Base-by-base conservation (phyloP, 2,329 filamentous ascomycete genomes). In the Metarhizium rileyi region DNA sequence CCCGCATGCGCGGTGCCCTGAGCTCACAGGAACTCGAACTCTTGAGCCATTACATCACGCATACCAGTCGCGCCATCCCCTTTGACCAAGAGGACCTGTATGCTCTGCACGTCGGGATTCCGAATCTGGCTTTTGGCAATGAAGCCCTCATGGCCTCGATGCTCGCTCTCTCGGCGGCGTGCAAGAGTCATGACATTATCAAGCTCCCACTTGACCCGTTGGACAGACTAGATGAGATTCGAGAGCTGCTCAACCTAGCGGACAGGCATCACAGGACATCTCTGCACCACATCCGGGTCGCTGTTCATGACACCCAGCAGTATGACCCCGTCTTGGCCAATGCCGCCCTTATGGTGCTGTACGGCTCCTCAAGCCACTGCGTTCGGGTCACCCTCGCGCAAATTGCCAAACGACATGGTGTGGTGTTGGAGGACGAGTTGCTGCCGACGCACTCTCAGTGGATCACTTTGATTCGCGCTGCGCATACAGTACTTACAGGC, bases 301-400 rank as follows among this genome's bases (percentile, higher is more conserved):
- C 61, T 0, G 63, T 71, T 3, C 51, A 52, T 0, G 55, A 59
- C 2, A 50, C 56, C 3, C 57, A 62, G 12, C 56, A 61, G 1
- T 70, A 68, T 18, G 55, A 54, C 2, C 52, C 52, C 3, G 54
- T 59, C 3, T 38, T 59, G 2, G 53, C 56, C 0, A 57, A 70
- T 46, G 67, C 68, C 0, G 63, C 69, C 0, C 52, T 72, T 9
- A 72, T 72, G 69, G 67, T 67, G 3, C 59, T 72, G 23, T 71
- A 70, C 18, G 66, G 61, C 0, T 67, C 64, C 0, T 66, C 63
- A 0, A 70, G 61, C 35, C 69, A 72, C 35, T 59, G 55, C 12
- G 55, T 66, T 8, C 63, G 69, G 1, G 65, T 71, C 2, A 59
- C 59, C 20, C 53, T 71, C 4, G 56, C 61, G 0, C 56, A 58